A percentile compares a stretch with the other conserved stretches of the same genome.
These are phyloP conservation scores for Ziziphus jujuba DNA, from an alignment of 306 rosid genomes.

Conservation along the genomic window DNA sequence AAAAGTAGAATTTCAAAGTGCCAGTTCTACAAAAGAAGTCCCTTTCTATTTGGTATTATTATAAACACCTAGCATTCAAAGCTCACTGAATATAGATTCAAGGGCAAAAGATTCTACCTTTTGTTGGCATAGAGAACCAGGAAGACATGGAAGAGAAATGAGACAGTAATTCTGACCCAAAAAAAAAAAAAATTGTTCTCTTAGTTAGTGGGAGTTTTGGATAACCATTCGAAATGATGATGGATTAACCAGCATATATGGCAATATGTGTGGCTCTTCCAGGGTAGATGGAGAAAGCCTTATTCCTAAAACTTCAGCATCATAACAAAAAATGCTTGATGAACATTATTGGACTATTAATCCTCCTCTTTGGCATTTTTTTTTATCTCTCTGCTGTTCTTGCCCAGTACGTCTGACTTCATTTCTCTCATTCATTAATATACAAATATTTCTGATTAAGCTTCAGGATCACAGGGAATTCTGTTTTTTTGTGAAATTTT, in stretches of 20 bases:
- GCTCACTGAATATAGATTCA: slow-evolving; percentile 7
- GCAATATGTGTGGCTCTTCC: slow-evolving; percentile 73
- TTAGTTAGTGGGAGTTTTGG: too few species aligned
- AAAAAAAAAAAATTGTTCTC: too few species aligned
- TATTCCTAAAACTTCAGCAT: slow-evolving; percentile 18
- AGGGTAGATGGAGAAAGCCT: slow-evolving; percentile 61
- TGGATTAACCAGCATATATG: slow-evolving; percentile 29
- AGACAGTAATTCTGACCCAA: too few species aligned
- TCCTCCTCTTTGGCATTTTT: slow-evolving; percentile 76
- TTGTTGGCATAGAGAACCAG: too few species aligned
- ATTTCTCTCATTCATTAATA: too few species aligned
- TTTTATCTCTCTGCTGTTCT: slow-evolving; percentile 49
- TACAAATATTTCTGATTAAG: too few species aligned
- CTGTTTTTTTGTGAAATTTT: too few species aligned
- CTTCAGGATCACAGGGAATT: too few species aligned
- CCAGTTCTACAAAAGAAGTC: neutral
- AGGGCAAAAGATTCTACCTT: too few species aligned
- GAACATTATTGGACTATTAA: slow-evolving; percentile 57
- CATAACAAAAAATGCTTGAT: slow-evolving; percentile 37
- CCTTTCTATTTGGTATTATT: neutral
- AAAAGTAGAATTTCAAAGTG: neutral
- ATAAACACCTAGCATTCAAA: neutral
- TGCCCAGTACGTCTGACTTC: slow-evolving; percentile 23
- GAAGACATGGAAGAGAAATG: too few species aligned
- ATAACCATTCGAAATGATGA: too few species aligned